Evolutionary conservation across 192 early-diverging fungal genomes (phyloP).

Genomic region (Entomortierella lignicola): DNA sequence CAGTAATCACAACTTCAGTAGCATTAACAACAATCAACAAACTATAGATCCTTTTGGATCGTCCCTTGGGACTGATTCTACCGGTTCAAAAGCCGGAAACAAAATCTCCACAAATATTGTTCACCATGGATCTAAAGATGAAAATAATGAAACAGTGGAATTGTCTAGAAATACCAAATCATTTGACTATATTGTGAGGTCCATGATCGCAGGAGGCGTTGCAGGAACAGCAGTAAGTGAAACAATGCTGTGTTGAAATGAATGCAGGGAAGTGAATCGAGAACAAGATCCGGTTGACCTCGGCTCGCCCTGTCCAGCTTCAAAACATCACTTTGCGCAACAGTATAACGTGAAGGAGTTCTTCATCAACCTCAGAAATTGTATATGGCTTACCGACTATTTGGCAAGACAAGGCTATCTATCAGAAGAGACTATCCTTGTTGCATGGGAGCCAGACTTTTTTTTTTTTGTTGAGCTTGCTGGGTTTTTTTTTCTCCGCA

Average conservation of each 20-base stretch:
- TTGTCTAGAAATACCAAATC: constrained; percentile 46
- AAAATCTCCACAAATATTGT: neutral
- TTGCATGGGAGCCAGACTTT: too few relatives aligned
- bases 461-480: too few relatives aligned
- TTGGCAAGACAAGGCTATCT: too few relatives aligned
- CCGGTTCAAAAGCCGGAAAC: neutral
- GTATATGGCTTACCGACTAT: too few relatives aligned
- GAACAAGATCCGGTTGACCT: neutral
- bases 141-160: neutral
- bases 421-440: neutral
- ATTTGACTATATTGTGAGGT: constrained; percentile 59
- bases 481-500: too few relatives aligned
- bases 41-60: neutral
- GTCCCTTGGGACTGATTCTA: neutral
- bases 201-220: constrained; percentile 63
- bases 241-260: neutral
- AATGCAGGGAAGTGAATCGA: neutral
- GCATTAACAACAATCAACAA: neutral
- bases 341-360: too few relatives aligned
- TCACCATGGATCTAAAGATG: constrained; percentile 7
- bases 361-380: too few relatives aligned
- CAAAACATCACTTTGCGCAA: too few relatives aligned
- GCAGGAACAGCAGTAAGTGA: constrained; percentile 61
- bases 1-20: neutral
- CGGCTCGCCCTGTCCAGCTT: too few relatives aligned